Conservation (phyloP, 768 basidiomycete species). For the Dictyophora rubrovolvata region DNA sequence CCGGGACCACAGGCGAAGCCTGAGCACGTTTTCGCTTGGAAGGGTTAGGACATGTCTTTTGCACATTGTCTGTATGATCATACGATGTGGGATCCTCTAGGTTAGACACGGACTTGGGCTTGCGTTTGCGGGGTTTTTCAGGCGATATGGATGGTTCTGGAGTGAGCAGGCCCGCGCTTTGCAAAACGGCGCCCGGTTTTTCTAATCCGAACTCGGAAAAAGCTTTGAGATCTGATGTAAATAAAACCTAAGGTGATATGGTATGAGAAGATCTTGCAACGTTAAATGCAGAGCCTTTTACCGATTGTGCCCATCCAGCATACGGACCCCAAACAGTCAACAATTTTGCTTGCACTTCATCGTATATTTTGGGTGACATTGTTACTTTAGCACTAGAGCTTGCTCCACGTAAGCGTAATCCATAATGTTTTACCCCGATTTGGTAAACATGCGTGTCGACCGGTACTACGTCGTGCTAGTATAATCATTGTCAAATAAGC, state of each 20-base stretch:
- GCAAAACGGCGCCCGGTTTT: background rate
- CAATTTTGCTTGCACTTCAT: conserved; percentile 55
- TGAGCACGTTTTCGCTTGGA: conserved; percentile 17
- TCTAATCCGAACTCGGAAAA: conserved; percentile 52
- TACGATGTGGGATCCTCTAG: conserved; percentile 10
- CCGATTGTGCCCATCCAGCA: conserved; percentile 88
- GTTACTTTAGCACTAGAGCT: conserved; percentile 34
- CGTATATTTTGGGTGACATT: conserved; percentile 73
- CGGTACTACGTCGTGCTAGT: conserved; percentile 74
- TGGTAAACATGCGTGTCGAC: conserved; percentile 95
- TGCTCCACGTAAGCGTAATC: conserved; percentile 35
- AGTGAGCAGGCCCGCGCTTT: conserved; percentile 1
- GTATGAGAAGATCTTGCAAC: background rate
- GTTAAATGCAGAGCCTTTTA: conserved; percentile 22
- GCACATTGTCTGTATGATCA: background rate
- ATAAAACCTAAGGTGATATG: conserved; percentile 44
- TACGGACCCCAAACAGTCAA: conserved; percentile 65
- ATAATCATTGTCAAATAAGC: background rate
- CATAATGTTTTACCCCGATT: conserved; percentile 74
- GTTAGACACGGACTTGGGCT: conserved; percentile 8
- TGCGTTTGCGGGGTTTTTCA: background rate
- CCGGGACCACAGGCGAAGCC: conserved; percentile 22
- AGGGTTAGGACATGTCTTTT: conserved; percentile 7
- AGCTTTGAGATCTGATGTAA: conserved; percentile 62
- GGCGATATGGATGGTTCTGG: background rate